phyloP scores from a whole-genome alignment of 108 stramenopile genomes.

The Skeletonema grethae region DNA sequence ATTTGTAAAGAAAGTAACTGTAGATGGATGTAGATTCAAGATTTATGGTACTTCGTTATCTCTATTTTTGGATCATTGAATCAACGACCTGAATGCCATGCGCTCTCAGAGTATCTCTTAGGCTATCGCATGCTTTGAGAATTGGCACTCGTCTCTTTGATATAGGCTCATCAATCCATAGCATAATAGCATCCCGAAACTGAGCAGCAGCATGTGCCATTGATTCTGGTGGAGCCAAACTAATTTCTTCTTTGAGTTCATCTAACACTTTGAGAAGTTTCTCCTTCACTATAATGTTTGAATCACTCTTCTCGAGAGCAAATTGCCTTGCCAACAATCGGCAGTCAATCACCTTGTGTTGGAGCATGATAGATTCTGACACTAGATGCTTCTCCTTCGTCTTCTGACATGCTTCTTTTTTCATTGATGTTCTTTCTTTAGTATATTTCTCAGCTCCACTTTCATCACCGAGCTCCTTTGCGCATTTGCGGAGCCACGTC shows the following conservation, averaged over 20 bases:
- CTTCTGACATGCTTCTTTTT: conserved; percentile 14
- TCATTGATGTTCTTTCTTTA: conserved; percentile 42
- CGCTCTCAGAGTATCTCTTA: conserved; percentile 52
- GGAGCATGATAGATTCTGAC: conserved; percentile 20
- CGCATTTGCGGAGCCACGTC: conserved; percentile 70
- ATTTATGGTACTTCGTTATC: background rate
- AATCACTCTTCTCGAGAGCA: conserved; percentile 40
- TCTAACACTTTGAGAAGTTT: conserved; percentile 15
- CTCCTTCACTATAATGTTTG: background rate
- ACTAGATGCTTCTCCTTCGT: background rate
- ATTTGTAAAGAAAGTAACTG: too few relatives aligned
- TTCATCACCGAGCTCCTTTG: conserved; percentile 57
- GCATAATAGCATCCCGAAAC: conserved; percentile 28
- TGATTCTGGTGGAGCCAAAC: conserved; percentile 13
- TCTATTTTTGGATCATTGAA: conserved; percentile 4
- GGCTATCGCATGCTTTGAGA: conserved; percentile 49
- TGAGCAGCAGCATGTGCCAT: conserved; percentile 30
- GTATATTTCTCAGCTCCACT: conserved; percentile 18
- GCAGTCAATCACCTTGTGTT: conserved; percentile 45
- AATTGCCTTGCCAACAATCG: conserved; percentile 50
- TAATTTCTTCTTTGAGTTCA: conserved; percentile 37
- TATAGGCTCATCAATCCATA: conserved; percentile 27
- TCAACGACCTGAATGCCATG: conserved; percentile 56
- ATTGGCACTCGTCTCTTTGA: conserved; percentile 26
- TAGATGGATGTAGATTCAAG: too few relatives aligned